These are phyloP conservation scores for Chenopodium formosanum DNA, from an alignment of 148 eudicot genomes.

Conservation along the genomic window DNA sequence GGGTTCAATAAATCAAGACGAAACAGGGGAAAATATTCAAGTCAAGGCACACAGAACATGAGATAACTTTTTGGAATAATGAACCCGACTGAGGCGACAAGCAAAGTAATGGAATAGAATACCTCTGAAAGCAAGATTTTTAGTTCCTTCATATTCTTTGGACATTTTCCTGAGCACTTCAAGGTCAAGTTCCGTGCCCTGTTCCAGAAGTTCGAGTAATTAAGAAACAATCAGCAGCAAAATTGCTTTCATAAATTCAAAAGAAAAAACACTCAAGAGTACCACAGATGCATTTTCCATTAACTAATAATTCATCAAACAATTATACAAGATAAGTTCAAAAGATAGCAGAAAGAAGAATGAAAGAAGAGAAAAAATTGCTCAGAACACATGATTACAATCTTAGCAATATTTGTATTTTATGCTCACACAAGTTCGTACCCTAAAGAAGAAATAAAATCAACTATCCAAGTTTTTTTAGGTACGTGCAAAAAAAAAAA, in stretches of 20 bases:
- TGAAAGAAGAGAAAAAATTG: too few relatives aligned
- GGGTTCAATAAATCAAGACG: background rate
- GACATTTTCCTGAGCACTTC: slow-evolving; percentile 51
- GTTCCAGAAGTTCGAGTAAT: slow-evolving; percentile 15
- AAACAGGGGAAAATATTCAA: background rate
- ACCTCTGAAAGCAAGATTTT: slow-evolving; percentile 68
- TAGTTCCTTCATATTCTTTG: slow-evolving; percentile 62
- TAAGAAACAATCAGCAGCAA: background rate
- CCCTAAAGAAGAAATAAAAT: background rate
- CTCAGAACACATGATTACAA: background rate
- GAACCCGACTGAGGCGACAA: background rate
- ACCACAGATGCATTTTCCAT: background rate
- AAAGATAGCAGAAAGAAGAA: background rate
- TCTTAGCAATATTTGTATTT: background rate
- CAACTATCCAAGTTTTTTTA: too few relatives aligned
- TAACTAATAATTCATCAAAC: background rate
- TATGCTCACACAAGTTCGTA: background rate
- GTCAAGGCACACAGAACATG: background rate
- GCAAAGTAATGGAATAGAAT: background rate
- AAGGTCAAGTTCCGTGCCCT: slow-evolving; percentile 78
- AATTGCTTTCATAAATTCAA: background rate
- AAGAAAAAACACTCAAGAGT: background rate
- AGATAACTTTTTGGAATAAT: background rate
- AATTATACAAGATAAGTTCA: background rate
- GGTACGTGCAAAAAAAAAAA: too few relatives aligned